A percentile compares a stretch with the other conserved stretches of the same genome.
phyloP scores from a whole-genome alignment of 2,329 filamentous ascomycete genomes.

The Cercospora sp. region DNA sequence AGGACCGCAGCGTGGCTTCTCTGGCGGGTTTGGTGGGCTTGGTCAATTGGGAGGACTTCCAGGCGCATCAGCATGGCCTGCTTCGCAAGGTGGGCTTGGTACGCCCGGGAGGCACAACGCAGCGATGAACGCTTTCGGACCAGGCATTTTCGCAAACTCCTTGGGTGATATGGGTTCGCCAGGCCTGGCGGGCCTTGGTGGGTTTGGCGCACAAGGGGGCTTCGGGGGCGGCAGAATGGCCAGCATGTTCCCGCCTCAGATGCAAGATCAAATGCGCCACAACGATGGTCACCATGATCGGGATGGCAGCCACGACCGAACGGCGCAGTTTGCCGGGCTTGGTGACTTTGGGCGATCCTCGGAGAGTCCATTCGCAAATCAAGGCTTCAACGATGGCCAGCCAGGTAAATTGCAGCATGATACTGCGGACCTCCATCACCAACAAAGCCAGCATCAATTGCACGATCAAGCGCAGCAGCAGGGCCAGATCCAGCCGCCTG shows the following conservation, averaged over 20 bases:
- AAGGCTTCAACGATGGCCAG: slow-evolving; percentile 25
- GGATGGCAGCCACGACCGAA: slow-evolving; percentile 44
- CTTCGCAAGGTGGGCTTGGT: slow-evolving; percentile 68
- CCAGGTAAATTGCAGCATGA: slow-evolving; percentile 24
- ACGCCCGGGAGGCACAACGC: slow-evolving; percentile 64
- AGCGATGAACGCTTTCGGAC: slow-evolving; percentile 54
- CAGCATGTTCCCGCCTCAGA: slow-evolving; percentile 81
- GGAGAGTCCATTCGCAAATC: slow-evolving; percentile 55
- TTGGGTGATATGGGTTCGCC: slow-evolving; percentile 78
- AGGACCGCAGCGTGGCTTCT: slow-evolving; percentile 70
- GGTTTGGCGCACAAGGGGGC: slow-evolving; percentile 62
- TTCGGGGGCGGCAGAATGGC: slow-evolving; percentile 50
- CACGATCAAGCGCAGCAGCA: slow-evolving; percentile 20
- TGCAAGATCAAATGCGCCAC: slow-evolving; percentile 85
- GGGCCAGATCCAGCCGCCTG: slow-evolving; percentile 37
- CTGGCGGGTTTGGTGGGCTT: slow-evolving; percentile 56
- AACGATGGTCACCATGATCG: slow-evolving; percentile 54
- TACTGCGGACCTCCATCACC: slow-evolving; percentile 20
- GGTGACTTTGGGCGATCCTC: slow-evolving; percentile 46
- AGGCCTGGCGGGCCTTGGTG: slow-evolving; percentile 64
- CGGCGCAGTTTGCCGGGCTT: slow-evolving; percentile 34
- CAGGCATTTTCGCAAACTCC: slow-evolving; percentile 66
- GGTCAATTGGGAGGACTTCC: slow-evolving; percentile 47
- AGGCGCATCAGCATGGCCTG: slow-evolving; percentile 63
- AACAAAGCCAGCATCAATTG: slow-evolving; percentile 23